Evolutionary conservation across 208 protist species (phyloP), one percentile per base, ranked within the genome.

Genomic region (Naegleria lovaniensis): DNA sequence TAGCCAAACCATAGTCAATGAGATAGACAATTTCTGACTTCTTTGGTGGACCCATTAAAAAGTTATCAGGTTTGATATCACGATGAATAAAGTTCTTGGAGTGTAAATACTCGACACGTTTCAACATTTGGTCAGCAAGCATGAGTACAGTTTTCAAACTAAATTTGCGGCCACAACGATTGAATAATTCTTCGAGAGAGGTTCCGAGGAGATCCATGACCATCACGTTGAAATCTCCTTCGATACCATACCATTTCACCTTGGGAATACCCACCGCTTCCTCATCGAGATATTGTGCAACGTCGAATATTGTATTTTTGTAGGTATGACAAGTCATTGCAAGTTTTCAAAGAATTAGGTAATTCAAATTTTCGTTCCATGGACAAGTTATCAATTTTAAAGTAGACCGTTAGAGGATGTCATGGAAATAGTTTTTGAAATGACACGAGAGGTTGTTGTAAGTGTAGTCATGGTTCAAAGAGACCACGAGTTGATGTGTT

Each of bases 1-100:
- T 99, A 41, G 98, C 97, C 29, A 99, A 94, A 36, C 99, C 99
- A 95, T 99, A 99, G 95, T 99, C 99, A 92, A 99, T 99, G 41
- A 99, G 91, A 93, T 98, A 95, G 5, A 99, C 92, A 41, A 96
- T 94, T 93, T 97, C 94, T 0, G 90, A 93, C 87, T 95, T 96
- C 25, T 87, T 85, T 0, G 92, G 92, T 22, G 94, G 95, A 83
- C 97, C 97, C 96, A 98, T 97, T 29, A 98, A 91, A 93, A 98
- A 98, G 92, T 98, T 98, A 91, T 98, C 96, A 5, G 97, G 97
- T 93, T 98, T 98, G 91, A 98, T 97, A 91, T 98, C 97, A 58
- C 97, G 95, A 93, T 98, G 96, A 25, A 98, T 93, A 48, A 98
- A 94, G 59, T 94, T 96, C 93, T 97, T 98, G 91, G 94, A 96